Evolutionary conservation across 306 rosid species (phyloP).

Genomic region (Trichosanthes cucumerina): DNA sequence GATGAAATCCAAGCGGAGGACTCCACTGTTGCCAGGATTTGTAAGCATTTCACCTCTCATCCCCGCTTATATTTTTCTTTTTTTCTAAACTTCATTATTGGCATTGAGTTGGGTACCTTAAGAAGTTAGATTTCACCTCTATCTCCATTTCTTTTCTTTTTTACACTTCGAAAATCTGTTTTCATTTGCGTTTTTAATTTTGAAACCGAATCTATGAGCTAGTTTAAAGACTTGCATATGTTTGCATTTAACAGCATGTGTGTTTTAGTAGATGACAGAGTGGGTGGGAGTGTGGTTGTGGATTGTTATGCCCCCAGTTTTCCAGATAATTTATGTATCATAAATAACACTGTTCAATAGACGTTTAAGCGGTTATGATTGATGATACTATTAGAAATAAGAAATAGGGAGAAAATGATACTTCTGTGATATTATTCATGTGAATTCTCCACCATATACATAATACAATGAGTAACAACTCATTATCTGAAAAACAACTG

Average conservation of each 20-base stretch:
- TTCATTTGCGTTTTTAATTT: neutral
- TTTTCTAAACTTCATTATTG: neutral
- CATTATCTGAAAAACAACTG: too few species aligned
- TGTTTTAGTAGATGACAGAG: neutral
- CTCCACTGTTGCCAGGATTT: slow-evolving; percentile 62
- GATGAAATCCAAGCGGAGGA: slow-evolving; percentile 80
- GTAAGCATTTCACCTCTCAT: slow-evolving; percentile 29
- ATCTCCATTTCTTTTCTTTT: neutral
- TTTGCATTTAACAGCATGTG: neutral
- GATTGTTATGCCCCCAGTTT: neutral
- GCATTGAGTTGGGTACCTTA: neutral
- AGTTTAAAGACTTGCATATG: neutral
- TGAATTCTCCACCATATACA: too few species aligned
- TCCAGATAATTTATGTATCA: neutral
- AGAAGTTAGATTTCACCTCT: neutral
- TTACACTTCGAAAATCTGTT: neutral
- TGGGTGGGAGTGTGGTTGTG: neutral
- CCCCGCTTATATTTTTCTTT: neutral
- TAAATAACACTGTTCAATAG: neutral
- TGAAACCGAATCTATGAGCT: neutral
- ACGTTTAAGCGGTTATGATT: neutral
- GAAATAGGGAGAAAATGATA: too few species aligned
- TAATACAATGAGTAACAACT: too few species aligned
- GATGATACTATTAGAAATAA: too few species aligned
- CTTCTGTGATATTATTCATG: too few species aligned